Percentiles rank a stretch among this genome's conserved stretches.
Evolutionary conservation across 805 yeast species (phyloP).

Genomic region (Isabelozyma gotoi): DNA sequence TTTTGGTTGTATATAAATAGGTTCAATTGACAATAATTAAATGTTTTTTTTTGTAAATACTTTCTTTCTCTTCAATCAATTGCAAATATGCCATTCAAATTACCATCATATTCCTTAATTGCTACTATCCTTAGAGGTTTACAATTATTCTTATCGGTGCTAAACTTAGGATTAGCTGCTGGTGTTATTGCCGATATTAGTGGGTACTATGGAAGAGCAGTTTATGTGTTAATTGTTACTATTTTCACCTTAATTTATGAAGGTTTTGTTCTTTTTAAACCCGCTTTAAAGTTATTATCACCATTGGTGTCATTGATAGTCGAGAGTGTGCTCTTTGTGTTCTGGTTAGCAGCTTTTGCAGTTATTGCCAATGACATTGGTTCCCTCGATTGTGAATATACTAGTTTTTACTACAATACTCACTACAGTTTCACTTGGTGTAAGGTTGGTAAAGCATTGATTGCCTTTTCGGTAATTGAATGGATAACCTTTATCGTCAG

Average conservation of each 20-base stretch:
- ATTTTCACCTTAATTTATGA: constrained; percentile 10
- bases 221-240: constrained; percentile 10
- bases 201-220: constrained; percentile 7
- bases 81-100: not conserved
- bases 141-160: constrained; percentile 14
- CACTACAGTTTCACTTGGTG: constrained; percentile 10
- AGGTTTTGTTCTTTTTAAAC: constrained; percentile 6
- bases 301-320: constrained; percentile 8
- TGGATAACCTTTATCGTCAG: constrained; percentile 19
- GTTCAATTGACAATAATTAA: not conserved
- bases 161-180: constrained; percentile 16
- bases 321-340: constrained; percentile 15
- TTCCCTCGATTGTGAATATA: constrained; percentile 6
- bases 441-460: constrained; percentile 17
- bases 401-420: not conserved
- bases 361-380: constrained; percentile 18
- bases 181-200: constrained; percentile 4
- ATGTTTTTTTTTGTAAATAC: too few relatives aligned
- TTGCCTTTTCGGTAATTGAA: constrained; percentile 17
- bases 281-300: constrained; percentile 4
- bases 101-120: not conserved
- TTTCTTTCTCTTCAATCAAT: not conserved
- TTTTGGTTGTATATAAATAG: not conserved
- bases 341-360: constrained; percentile 25
- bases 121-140: constrained; percentile 6